Evolutionary conservation across 2,329 filamentous ascomycete species (phyloP), one percentile per base, ranked within the genome.

Genomic region (Nemania bipapillata): DNA sequence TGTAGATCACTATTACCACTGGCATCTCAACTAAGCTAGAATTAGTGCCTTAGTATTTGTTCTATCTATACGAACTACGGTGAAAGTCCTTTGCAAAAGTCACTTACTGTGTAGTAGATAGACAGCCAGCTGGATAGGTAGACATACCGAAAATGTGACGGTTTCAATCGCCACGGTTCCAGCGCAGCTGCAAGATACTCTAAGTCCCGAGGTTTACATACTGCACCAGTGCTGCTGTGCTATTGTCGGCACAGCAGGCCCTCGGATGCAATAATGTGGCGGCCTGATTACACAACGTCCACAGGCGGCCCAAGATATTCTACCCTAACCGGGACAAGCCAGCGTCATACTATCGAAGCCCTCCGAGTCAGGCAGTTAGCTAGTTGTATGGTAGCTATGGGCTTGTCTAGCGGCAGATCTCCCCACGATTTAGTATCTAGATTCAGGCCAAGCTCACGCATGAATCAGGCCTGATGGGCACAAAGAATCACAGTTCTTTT

Each of bases 361-460:
- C 60, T 56, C 40, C 12, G 49, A 49, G 52, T 57, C 49, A 37
- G 35, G 47, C 64, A 57, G 40, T 24, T 22, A 64, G 35, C 37
- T 59, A 61, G 53, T 12, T 15, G 37, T 40, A 58, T 42, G 53
- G 40, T 15, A 32, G 40, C 53, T 61, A 45, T 26, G n/a, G 40
- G 57, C 56, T 58, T 50, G 32, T 56, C 50, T 70, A 69, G 68
- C 30, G 65, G 54, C 54, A 66, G 68, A 68, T 68, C 65, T 62
- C 68, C 42, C 68, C 65, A 70, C 65, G 68, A 65, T 67, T 55
- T 58, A 35, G 37, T 40, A 40, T 40, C 52, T 40, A 5, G 47
- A 55, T 63, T 37, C 52, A 37, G 7, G 56, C 49, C 15, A 22
- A 22, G 49, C 28, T 37, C 11, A 20, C 35, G 22, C 50, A 45